Evolutionary conservation across 495 filamentous ascomycete genomes (phyloP).

Genomic region (Thozetella sp.): DNA sequence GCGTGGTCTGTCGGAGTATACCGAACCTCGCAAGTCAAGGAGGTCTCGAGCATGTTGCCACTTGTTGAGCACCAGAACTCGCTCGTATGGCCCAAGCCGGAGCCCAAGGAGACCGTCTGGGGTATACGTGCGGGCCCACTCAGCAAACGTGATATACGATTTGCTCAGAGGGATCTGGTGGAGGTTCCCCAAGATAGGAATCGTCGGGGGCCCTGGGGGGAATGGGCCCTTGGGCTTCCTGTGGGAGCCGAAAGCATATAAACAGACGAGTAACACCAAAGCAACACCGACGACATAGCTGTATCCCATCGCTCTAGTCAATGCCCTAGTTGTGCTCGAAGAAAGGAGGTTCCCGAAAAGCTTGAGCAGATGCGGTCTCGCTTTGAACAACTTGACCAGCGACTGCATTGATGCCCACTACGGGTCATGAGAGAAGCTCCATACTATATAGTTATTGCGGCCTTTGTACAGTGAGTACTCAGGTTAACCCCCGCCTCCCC

Average conservation of each 20-base stretch:
- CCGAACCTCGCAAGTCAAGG: slow-evolving; percentile 13
- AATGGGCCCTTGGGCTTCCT: neutral
- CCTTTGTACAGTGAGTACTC: too few relatives aligned
- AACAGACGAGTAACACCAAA: neutral
- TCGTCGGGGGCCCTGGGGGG: neutral
- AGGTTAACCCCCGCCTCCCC: too few relatives aligned
- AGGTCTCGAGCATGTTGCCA: slow-evolving; percentile 13
- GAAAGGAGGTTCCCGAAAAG: too few relatives aligned
- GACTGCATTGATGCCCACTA: too few relatives aligned
- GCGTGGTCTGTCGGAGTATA: slow-evolving; percentile 13
- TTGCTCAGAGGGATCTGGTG: neutral
- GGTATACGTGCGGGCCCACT: neutral
- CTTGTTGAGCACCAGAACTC: slow-evolving; percentile 8
- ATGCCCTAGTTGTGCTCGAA: too few relatives aligned
- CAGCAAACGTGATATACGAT: slow-evolving; percentile 6
- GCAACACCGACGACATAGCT: neutral
- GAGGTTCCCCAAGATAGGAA: neutral
- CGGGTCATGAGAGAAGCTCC: too few relatives aligned
- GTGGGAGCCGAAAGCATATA: too few relatives aligned
- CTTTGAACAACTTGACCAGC: too few relatives aligned
- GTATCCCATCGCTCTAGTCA: too few relatives aligned
- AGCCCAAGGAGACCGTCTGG: slow-evolving; percentile 9
- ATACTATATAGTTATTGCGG: too few relatives aligned
- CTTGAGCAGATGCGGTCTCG: too few relatives aligned
- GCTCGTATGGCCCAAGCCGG: slow-evolving; percentile 2